These are phyloP conservation scores for Colletotrichum sidae DNA, from an alignment of 2,329 filamentous ascomycete species.

Conservation along the genomic window DNA sequence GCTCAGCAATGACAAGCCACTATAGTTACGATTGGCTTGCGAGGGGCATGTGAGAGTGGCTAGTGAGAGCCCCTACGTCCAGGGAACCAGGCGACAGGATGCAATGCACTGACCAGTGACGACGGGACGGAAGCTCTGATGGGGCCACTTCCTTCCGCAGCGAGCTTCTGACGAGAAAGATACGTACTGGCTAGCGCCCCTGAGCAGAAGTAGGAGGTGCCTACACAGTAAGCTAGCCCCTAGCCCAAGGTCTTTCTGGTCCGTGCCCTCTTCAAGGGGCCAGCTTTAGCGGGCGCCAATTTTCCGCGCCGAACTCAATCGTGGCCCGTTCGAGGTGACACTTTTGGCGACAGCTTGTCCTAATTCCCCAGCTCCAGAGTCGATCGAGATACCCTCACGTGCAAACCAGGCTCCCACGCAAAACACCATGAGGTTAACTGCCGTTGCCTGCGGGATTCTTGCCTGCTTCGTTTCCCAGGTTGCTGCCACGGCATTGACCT, in stretches of 20 bases:
- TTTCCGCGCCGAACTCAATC: slow-evolving; percentile 38
- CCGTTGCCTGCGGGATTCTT: slow-evolving; percentile 74
- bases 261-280: slow-evolving; percentile 27
- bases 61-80: slow-evolving; percentile 1
- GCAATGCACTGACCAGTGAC: not conserved
- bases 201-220: not conserved
- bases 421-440: slow-evolving; percentile 72
- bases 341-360: slow-evolving; percentile 43
- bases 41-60: slow-evolving; percentile 24
- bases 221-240: not conserved
- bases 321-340: slow-evolving; percentile 37
- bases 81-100: too few species aligned
- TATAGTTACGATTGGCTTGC: not conserved
- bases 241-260: slow-evolving; percentile 12
- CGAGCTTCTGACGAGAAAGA: slow-evolving; percentile 4
- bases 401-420: slow-evolving; percentile 25
- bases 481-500: slow-evolving; percentile 91
- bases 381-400: slow-evolving; percentile 32
- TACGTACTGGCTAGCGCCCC: not conserved
- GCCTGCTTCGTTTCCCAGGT: slow-evolving; percentile 77
- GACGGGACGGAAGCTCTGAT: slow-evolving; percentile 14
- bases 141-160: slow-evolving; percentile 20
- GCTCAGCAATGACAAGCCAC: slow-evolving; percentile 28
- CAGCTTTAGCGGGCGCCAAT: slow-evolving; percentile 34
- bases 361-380: slow-evolving; percentile 36